phyloP scores from a whole-genome alignment of 805 yeast species.

The Torulaspora gathmanii region DNA sequence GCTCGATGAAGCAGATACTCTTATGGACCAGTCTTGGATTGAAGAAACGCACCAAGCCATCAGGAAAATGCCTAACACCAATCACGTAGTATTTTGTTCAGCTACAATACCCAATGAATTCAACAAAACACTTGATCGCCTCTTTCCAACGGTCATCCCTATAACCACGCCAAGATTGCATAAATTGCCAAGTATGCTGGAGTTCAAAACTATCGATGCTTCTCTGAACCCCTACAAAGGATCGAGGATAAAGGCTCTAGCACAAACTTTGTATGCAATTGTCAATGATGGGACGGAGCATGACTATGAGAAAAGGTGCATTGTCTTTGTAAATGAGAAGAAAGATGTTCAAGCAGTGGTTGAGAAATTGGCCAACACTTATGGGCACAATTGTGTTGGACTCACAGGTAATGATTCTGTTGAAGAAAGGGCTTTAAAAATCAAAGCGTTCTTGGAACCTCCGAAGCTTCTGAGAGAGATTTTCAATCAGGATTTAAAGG shows the following conservation, averaged over 20 bases:
- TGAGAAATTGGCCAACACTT: conserved; percentile 44
- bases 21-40: conserved; percentile 77
- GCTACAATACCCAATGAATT: conserved; percentile 87
- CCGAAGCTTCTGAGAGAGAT: conserved; percentile 43
- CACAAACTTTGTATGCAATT: conserved; percentile 84
- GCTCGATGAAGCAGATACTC: conserved; percentile 90
- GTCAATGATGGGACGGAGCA: conserved; percentile 77
- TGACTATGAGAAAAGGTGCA: conserved; percentile 68
- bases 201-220: conserved; percentile 71
- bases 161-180: conserved; percentile 81
- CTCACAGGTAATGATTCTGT: conserved; percentile 62
- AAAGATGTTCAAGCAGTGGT: conserved; percentile 58
- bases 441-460: conserved; percentile 60
- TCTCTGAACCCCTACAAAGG: conserved; percentile 76
- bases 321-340: conserved; percentile 79
- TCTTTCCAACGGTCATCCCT: conserved; percentile 62
- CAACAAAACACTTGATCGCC: conserved; percentile 50
- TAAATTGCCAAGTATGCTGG: conserved; percentile 71
- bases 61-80: conserved; percentile 46
- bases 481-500: conserved; percentile 2
- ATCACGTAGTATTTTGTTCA: conserved; percentile 70
- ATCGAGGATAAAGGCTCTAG: conserved; percentile 75
- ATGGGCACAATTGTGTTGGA: conserved; percentile 57
- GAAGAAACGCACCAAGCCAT: conserved; percentile 58
- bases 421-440: conserved; percentile 52